Base-by-base conservation (phyloP, 2,329 filamentous ascomycete genomes). In the Cercospora sojina region DNA sequence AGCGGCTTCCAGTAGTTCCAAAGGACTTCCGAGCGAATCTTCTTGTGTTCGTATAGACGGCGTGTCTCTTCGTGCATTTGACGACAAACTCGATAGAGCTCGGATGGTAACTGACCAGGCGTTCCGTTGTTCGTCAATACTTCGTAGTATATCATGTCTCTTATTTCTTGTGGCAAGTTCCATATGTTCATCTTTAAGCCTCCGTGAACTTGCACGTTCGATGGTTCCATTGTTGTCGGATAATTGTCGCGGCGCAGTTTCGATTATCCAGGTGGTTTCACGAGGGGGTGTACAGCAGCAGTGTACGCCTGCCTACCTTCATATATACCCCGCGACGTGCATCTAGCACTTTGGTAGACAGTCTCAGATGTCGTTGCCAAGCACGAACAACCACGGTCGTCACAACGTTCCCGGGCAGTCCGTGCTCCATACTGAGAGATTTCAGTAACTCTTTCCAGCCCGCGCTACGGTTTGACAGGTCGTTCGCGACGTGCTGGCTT, bases 121-220 rank as follows among this genome's bases (percentile, higher is more conserved):
- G 31, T 3, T 18, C 35, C 27, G 10, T 8, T 35, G 3, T 23
- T 35, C n/a, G 53, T 20, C 53, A 57, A 23, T 1, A n/a, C 53
- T 57, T 57, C n/a, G 35, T 57, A 29, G 18, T 57, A 57, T 32
- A 57, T 31, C 16, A 57, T 57, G 27, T 57, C 53, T 31, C 53
- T n/a, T 20, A 57, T 32, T n/a, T 57, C 53, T 3, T 57, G 53
- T 2, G 53, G 53, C 27, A 57, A 18, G 18, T 10, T 57, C 53
- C 53, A 57, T 20, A 57, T 31, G 8, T 27, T 27, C 10, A 20
- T 31, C 53, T 20, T 16, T 23, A 18, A 16, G 9, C 5, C n/a
- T 31, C 10, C 27, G 27, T 13, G 27, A 27, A 20, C 8, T 35
- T 20, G 53, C 27, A 56, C 20, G n/a, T 16, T 31, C 20, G 27